phyloP scores from a whole-genome alignment of 495 filamentous ascomycete genomes.

The Xylaria flabelliformis region DNA sequence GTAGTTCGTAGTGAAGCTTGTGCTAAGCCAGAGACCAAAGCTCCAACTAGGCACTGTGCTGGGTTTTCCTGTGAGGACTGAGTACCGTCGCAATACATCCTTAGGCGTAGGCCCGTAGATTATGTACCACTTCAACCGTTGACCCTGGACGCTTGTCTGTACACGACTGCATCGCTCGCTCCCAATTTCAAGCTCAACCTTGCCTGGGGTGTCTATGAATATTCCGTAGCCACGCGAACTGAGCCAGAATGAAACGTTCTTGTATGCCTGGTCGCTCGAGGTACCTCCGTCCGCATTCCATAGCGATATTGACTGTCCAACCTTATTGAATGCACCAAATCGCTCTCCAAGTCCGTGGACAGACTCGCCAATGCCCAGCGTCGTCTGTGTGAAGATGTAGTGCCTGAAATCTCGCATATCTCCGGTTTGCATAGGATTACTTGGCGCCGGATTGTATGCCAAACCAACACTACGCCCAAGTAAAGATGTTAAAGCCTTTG shows the following conservation, averaged over 20 bases:
- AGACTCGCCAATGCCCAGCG: slow-evolving; percentile 69
- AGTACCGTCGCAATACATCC: slow-evolving; percentile 69
- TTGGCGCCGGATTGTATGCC: slow-evolving; percentile 59
- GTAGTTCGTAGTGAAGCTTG: slow-evolving; percentile 74
- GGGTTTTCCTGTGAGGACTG: slow-evolving; percentile 65
- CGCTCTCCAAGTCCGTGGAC: slow-evolving; percentile 74
- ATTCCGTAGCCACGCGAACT: slow-evolving; percentile 72
- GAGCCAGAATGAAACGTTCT: slow-evolving; percentile 75
- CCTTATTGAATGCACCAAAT: slow-evolving; percentile 73
- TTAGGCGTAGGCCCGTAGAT: slow-evolving; percentile 72
- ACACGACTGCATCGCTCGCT: slow-evolving; percentile 70
- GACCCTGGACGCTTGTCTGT: slow-evolving; percentile 67
- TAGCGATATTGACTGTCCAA: slow-evolving; percentile 69
- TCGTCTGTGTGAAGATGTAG: slow-evolving; percentile 68
- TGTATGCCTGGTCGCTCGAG: slow-evolving; percentile 73
- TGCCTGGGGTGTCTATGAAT: slow-evolving; percentile 68
- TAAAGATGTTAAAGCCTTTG: slow-evolving; percentile 63
- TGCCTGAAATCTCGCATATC: slow-evolving; percentile 63
- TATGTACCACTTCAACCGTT: slow-evolving; percentile 67
- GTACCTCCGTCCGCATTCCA: slow-evolving; percentile 80
- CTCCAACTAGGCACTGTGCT: slow-evolving; percentile 70
- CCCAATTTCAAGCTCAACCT: slow-evolving; percentile 69
- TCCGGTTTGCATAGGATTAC: slow-evolving; percentile 56
- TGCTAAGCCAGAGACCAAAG: slow-evolving; percentile 74
- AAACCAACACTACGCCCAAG: slow-evolving; percentile 65